These are phyloP conservation scores for Ophiorrhiza pumila DNA, from an alignment of 257 asterid genomes.

Conservation along the genomic window DNA sequence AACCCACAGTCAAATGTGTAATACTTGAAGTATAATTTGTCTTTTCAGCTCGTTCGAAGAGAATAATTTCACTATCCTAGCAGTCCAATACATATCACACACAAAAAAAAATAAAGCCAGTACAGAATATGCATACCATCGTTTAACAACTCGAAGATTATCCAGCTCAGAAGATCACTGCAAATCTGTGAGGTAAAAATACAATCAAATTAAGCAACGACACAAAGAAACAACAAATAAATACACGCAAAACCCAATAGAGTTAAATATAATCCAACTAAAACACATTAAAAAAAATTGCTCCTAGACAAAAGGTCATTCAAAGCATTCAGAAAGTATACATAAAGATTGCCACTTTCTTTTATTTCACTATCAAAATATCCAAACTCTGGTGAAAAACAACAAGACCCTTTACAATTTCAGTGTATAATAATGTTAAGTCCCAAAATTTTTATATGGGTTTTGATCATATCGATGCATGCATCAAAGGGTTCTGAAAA, in stretches of 20 bases:
- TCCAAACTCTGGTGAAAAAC: background rate
- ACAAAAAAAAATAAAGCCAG: background rate
- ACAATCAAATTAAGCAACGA: background rate
- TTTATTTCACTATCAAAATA: background rate
- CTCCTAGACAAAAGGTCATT: background rate
- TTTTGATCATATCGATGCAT: background rate
- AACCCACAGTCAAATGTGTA: background rate
- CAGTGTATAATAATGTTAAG: background rate
- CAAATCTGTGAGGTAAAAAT: conserved; percentile 12
- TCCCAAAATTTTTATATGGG: background rate
- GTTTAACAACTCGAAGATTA: conserved; percentile 7
- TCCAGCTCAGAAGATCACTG: conserved; percentile 12
- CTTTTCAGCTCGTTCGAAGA: no score
- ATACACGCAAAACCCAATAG: background rate
- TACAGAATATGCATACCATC: conserved; percentile 17
- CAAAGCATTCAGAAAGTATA: background rate
- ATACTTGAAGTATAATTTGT: background rate
- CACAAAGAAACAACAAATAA: background rate
- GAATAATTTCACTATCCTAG: background rate
- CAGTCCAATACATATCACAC: background rate
- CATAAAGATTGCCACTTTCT: background rate
- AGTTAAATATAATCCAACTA: background rate
- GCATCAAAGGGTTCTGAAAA: background rate
- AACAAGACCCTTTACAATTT: background rate
- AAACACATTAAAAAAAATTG: background rate